Evolutionary conservation across 352 stramenopile species (phyloP), one percentile per base, ranked within the genome.

Genomic region (Pythium grandisporangium): DNA sequence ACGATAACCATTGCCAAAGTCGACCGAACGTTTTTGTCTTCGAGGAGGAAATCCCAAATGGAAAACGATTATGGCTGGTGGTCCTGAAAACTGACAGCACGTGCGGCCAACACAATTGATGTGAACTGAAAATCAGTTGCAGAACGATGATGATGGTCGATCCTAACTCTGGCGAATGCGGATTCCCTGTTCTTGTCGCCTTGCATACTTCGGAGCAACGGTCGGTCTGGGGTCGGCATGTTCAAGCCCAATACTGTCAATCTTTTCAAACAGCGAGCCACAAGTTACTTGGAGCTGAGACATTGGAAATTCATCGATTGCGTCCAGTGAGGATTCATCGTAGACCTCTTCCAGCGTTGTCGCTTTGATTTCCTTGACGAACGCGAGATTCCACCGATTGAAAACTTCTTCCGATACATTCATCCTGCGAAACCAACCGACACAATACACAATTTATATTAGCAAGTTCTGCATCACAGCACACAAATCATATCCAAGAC

Each of bases 121-220:
- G n/a, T n/a, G n/a, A n/a, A n/a, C n/a, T n/a, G n/a, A n/a, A n/a
- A n/a, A n/a, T n/a, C n/a, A n/a, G n/a, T n/a, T n/a, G n/a, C n/a
- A n/a, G n/a, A n/a, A n/a, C n/a, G n/a, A n/a, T n/a, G n/a, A n/a
- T n/a, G n/a, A n/a, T n/a, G 12, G 40, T 24, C 6, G 29, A 24
- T 2, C 29, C 62, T 53, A 85, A 46, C 64, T 82, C 48, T 87
- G 62, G 33, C 81, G 81, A 46, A 93, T 93, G 48, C 73, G 78
- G 43, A 93, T 93, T 14, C 81, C 81, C 24, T 83, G 75, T 32
- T 93, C 81, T 21, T 81, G 71, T n/a, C 78, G 74, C 38, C 79
- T 60, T 7, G 17, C 32, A 27, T 57, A 55, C 25, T 76, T 65
- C 2, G 42, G 26, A 16, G 45, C 30, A 10, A 40, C 30, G 56